Conservation (phyloP, 2,329 filamentous ascomycete genomes). For the Alternaria ethzedia region DNA sequence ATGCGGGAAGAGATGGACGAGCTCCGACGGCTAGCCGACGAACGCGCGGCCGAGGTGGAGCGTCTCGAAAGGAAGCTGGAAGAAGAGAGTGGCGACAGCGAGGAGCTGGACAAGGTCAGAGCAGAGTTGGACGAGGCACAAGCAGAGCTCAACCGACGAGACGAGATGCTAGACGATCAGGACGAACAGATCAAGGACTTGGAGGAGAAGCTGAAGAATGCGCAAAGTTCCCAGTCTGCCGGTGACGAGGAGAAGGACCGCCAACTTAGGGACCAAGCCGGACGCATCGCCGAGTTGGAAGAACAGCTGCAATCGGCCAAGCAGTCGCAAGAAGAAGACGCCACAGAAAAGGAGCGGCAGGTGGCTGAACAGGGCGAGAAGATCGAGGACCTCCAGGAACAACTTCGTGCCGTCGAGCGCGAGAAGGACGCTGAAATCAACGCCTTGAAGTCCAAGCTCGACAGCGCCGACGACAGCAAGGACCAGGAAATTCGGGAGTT, state of each 20-base stretch:
- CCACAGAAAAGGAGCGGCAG: conserved; percentile 35
- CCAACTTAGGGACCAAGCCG: conserved; percentile 36
- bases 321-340: conserved; percentile 27
- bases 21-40: conserved; percentile 53
- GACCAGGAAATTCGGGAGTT: conserved; percentile 60
- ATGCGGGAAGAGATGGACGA: conserved; percentile 67
- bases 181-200: conserved; percentile 47
- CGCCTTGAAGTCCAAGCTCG: conserved; percentile 49
- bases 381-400: conserved; percentile 44
- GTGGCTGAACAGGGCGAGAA: conserved; percentile 43
- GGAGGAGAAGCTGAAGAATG: conserved; percentile 38
- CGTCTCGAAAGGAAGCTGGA: conserved; percentile 44
- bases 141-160: conserved; percentile 42
- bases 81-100: conserved; percentile 36
- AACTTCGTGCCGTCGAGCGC: conserved; percentile 29
- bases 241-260: conserved; percentile 41
- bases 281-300: conserved; percentile 38
- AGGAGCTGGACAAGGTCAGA: conserved; percentile 46
- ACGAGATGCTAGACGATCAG: conserved; percentile 46
- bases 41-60: conserved; percentile 48
- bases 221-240: conserved; percentile 36
- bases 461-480: conserved; percentile 45
- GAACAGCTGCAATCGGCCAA: conserved; percentile 33
- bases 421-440: conserved; percentile 54
- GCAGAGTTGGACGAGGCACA: conserved; percentile 44